Evolutionary conservation across 2,329 filamentous ascomycete genomes (phyloP), one percentile per base, ranked within the genome.

Genomic region (Ophiostoma tasmaniense): DNA sequence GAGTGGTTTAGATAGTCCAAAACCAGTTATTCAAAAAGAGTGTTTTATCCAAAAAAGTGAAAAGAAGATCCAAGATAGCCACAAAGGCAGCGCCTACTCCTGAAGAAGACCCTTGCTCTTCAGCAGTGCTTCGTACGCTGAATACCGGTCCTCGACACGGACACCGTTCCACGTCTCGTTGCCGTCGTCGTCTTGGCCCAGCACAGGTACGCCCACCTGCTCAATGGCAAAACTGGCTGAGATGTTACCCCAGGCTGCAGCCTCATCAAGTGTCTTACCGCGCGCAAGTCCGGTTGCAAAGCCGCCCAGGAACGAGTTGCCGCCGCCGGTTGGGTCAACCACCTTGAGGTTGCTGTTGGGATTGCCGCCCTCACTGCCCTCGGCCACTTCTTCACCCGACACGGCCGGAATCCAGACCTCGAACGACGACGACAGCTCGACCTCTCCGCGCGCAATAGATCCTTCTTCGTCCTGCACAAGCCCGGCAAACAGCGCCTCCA

Each of bases 181-280:
- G 6, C 81, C 83, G 3, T 80, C 73, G 10, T 77, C 78, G 67
- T 82, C 78, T 67, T 82, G 78, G 65, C 75, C 80, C 14, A 93
- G 75, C 0, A 77, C 77, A 0, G 94, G 94, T 77, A 96, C 86
- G 0, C 95, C 94, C 67, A 96, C 88, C 78, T 99, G 95, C 79
- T 99, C 93, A 74, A 99, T 96, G 20, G 92, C 92, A 78, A 97
- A 95, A 75, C 93, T 93, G 8, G 95, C 94, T 1, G 92, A 90
- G 6, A 98, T 84, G 64, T 87, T 90, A 4, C 89, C 95, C 87
- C 90, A 94, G 0, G 86, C 82, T 5, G 90, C 88, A 5, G 92
- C 93, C 74, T 92, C 88, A 71, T 89, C 86, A 55, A 91, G 81
- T 33, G 77, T 75, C 73, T 84, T 81, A 1, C 86, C 87, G 67